These are phyloP conservation scores for Entomortierella chlamydospora DNA, from an alignment of 192 early-diverging fungal species.

Conservation along the genomic window DNA sequence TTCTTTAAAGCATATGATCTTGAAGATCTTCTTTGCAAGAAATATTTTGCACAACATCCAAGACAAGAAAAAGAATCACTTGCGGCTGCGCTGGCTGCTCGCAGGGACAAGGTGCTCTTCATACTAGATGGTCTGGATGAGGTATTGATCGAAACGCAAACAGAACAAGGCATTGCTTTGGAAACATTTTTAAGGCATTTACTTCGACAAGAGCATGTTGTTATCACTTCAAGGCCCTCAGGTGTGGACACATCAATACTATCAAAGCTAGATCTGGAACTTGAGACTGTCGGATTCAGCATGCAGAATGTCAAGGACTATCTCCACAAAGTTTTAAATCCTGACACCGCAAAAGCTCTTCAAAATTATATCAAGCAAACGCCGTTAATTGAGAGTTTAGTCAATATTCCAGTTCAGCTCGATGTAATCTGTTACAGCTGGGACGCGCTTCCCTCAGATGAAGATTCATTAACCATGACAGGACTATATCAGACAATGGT, in stretches of 20 bases:
- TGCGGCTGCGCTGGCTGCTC: not conserved
- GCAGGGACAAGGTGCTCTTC: conserved; percentile 11
- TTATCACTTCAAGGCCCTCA: conserved; percentile 18
- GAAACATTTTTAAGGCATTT: not conserved
- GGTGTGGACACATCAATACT: conserved; percentile 6
- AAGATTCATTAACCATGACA: conserved; percentile 5
- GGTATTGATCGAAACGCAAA: not conserved
- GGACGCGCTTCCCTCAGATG: conserved; percentile 16
- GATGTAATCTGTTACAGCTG: conserved; percentile 31
- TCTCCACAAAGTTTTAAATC: conserved; percentile 2
- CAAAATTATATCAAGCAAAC: conserved; percentile 23
- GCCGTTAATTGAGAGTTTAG: conserved; percentile 12
- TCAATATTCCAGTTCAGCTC: conserved; percentile 32
- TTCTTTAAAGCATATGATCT: not conserved
- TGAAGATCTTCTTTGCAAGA: conserved; percentile 1
- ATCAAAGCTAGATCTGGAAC: conserved; percentile 2
- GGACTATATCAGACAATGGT: conserved; percentile 16
- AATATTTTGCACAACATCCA: not conserved
- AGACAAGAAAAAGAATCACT: not conserved
- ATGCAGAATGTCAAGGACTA: conserved; percentile 4
- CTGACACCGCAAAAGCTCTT: not conserved
- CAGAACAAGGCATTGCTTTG: not conserved
- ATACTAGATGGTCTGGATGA: conserved; percentile 32
- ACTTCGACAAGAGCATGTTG: conserved; percentile 1
- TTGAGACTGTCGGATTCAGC: conserved; percentile 24